These are phyloP conservation scores for Aaosphaeria arxii DNA, from an alignment of 2,329 filamentous ascomycete species.

Conservation along the genomic window DNA sequence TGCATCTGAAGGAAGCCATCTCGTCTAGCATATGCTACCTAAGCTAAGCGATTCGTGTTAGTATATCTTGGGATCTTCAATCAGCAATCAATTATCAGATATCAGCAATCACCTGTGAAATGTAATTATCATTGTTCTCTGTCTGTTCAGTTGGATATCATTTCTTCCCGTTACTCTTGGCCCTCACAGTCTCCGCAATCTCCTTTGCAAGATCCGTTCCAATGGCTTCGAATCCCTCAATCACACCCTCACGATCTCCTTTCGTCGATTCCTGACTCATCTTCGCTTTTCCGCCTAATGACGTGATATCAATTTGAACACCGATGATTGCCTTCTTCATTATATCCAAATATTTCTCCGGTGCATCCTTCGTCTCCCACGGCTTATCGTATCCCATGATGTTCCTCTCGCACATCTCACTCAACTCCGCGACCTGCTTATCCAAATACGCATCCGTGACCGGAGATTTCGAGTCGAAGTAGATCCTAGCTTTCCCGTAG, in stretches of 20 bases:
- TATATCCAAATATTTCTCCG: conserved; percentile 51
- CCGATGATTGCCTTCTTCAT: conserved; percentile 22
- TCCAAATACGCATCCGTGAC: conserved; percentile 50
- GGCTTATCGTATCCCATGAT: conserved; percentile 58
- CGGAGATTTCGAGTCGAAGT: conserved; percentile 49
- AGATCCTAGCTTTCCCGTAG: conserved; percentile 57
- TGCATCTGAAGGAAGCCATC: no score
- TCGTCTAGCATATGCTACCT: no score
- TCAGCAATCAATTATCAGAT: no score
- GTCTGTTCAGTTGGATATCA: no score
- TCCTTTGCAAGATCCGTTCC: conserved; percentile 35
- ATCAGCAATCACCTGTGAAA: no score
- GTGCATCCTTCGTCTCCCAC: conserved; percentile 60
- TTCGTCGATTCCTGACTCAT: conserved; percentile 20
- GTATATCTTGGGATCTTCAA: no score
- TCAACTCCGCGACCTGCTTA: conserved; percentile 54
- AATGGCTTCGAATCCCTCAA: conserved; percentile 53
- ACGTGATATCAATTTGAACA: conserved; percentile 19
- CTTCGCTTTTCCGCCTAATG: conserved; percentile 25
- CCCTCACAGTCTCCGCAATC: conserved; percentile 30
- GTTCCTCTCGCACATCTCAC: conserved; percentile 48
- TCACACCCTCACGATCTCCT: conserved; percentile 47
- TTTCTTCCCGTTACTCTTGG: conserved; percentile 10
- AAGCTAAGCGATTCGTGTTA: no score
- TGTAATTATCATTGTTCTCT: no score